Evolutionary conservation across 2,329 filamentous ascomycete species (phyloP).

Genomic region (Venturia asperata): DNA sequence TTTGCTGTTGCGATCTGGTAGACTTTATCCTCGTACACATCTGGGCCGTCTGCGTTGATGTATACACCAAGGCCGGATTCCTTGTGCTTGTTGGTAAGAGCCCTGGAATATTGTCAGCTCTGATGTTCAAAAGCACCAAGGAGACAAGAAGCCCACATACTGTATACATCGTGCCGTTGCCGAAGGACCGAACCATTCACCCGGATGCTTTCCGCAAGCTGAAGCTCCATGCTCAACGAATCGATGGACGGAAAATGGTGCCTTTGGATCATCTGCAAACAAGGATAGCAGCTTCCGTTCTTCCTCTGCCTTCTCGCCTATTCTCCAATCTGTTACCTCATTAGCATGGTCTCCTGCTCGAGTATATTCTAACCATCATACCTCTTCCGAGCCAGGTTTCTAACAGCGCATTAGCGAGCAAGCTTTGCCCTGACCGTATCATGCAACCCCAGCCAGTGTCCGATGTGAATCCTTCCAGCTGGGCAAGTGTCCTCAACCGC

Average conservation of each 20-base stretch:
- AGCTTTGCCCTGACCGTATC: slow-evolving; percentile 91
- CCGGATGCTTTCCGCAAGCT: slow-evolving; percentile 87
- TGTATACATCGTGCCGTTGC: slow-evolving; percentile 91
- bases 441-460: slow-evolving; percentile 98
- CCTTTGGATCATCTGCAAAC: slow-evolving; percentile 79
- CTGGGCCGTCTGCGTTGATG: slow-evolving; percentile 78
- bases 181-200: slow-evolving; percentile 98
- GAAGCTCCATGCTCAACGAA: slow-evolving; percentile 84
- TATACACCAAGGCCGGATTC: slow-evolving; percentile 69
- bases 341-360: slow-evolving; percentile 2
- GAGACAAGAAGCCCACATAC: slow-evolving; percentile 45
- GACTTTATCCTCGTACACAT: slow-evolving; percentile 89
- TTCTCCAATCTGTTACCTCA: slow-evolving; percentile 60
- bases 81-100: slow-evolving; percentile 60
- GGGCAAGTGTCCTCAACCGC: slow-evolving; percentile 70
- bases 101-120: slow-evolving; percentile 44
- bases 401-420: slow-evolving; percentile 78
- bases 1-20: slow-evolving; percentile 66
- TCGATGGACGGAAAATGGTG: slow-evolving; percentile 89
- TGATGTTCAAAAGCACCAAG: not conserved
- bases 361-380: slow-evolving; percentile 33
- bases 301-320: slow-evolving; percentile 48
- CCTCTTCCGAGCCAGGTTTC: slow-evolving; percentile 71
- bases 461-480: slow-evolving; percentile 76
- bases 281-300: slow-evolving; percentile 68